Percentiles rank a stretch among this genome's conserved stretches.
Evolutionary conservation across 2,329 filamentous ascomycete genomes (phyloP).

Genomic region (Lecanicillium sp.): DNA sequence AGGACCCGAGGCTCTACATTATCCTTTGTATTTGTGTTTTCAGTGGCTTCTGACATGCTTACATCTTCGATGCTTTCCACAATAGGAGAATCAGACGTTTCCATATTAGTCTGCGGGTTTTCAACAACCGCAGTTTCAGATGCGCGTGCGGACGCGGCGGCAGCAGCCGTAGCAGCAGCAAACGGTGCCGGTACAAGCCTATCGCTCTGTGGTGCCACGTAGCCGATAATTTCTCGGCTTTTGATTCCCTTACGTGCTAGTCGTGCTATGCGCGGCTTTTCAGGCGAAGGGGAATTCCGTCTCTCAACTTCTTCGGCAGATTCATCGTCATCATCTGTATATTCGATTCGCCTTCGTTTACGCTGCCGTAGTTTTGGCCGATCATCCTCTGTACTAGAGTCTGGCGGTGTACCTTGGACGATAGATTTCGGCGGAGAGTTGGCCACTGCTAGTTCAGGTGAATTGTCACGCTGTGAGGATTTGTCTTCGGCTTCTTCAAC

Average conservation of each 20-base stretch:
- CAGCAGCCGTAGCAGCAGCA: constrained; percentile 9
- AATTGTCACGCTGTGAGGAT: not conserved
- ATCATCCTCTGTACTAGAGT: constrained; percentile 5
- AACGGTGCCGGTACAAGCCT: constrained; percentile 12
- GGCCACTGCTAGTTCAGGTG: not conserved
- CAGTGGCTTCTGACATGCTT: too few species aligned
- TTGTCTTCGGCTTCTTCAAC: not conserved
- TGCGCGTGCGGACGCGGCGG: not conserved
- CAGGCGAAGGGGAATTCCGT: not conserved
- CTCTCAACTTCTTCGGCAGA: constrained; percentile 3
- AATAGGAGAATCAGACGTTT: too few species aligned
- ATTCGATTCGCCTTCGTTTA: not conserved
- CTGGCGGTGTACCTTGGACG: not conserved
- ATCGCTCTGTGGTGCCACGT: constrained; percentile 15
- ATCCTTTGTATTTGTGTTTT: too few species aligned
- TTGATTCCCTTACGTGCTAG: constrained; percentile 34
- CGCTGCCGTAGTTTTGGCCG: not conserved
- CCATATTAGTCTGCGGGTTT: too few species aligned
- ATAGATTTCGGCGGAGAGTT: not conserved
- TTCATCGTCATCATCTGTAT: not conserved
- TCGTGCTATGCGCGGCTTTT: constrained; percentile 27
- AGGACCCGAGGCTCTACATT: too few species aligned
- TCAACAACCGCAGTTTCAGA: not conserved
- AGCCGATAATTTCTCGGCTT: constrained; percentile 40
- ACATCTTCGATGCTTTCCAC: too few species aligned